Evolutionary conservation across 371 early-diverging fungal species (phyloP), one percentile per base, ranked within the genome.

Genomic region (Rhizomucor miehei): DNA sequence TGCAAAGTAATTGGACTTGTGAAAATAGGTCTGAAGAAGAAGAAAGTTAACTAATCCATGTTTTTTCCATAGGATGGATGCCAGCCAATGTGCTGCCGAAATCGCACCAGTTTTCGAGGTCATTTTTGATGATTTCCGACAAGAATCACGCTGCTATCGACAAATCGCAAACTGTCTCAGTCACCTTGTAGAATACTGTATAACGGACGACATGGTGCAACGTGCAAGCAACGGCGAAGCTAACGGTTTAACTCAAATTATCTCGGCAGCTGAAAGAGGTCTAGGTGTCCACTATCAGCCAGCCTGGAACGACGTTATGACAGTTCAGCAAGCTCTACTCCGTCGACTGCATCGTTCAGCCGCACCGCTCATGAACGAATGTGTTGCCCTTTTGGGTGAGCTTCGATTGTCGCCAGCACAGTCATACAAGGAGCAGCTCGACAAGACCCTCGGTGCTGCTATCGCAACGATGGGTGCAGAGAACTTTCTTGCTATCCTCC

Each of bases 371-470:
- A 75, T 93, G 73, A 80, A 85, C 40, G 73, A 64, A 3, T 68
- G 86, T 52, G 64, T 94, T 13, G 66, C 73, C 10, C 65, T 85
- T 17, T 66, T 95, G n/a, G 85, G 90, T 45, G 84, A 82, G 34
- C 80, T 95, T 59, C 87, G 96, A 44, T 86, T 91, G 65, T 84
- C 93, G 38, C 77, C 86, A 20, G 85, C 82, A 34, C 93, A 93
- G 71, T 80, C 90, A 34, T 88, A 85, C 71, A 94, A 93, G 67
- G 84, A 84, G 38, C 90, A 93, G 55, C 74, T 95, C 37, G 95
- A 95, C 49, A 80, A 80, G 17, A 87, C 89, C 0, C 65, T 97
- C 21, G 87, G 90, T 24, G 83, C 87, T 1, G 92, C 93, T 3
- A 83, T 94, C 51, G 79, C 85, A 35, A 81, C 84, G 6, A 79